Evolutionary conservation across 2,329 filamentous ascomycete genomes (phyloP).

Genomic region (Fusarium acutatum): DNA sequence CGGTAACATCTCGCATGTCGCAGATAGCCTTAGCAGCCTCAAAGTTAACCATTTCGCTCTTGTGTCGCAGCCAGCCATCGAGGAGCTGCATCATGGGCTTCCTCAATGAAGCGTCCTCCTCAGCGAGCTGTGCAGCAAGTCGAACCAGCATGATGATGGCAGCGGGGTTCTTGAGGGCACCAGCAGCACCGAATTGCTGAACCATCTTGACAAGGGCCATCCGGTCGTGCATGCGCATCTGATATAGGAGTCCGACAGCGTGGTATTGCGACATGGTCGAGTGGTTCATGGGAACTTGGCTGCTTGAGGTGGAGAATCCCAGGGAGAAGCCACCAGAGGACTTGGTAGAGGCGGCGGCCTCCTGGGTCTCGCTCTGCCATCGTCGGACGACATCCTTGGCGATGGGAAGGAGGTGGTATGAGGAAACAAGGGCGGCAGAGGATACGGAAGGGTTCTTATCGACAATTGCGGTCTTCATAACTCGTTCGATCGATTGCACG

Average conservation of each 20-base stretch:
- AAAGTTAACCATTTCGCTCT: conserved; percentile 99
- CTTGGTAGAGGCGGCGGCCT: conserved; percentile 90
- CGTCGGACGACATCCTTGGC: conserved; percentile 93
- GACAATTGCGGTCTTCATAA: conserved; percentile 99
- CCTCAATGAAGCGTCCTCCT: conserved; percentile 87
- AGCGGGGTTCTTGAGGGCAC: conserved; percentile 93
- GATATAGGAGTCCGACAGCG: conserved; percentile 94
- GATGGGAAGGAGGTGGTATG: conserved; percentile 96
- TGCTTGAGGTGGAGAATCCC: conserved; percentile 84
- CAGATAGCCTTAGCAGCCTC: conserved; percentile 98
- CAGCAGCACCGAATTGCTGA: conserved; percentile 94
- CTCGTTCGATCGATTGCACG: conserved; percentile 95
- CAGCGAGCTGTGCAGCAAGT: conserved; percentile 90
- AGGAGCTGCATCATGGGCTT: conserved; percentile 98
- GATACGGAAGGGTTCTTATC: conserved; percentile 98
- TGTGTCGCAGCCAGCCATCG: conserved; percentile 95
- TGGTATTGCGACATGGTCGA: conserved; percentile 99
- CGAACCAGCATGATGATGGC: conserved; percentile 92
- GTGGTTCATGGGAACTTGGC: conserved; percentile 82
- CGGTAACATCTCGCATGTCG: conserved; percentile 91
- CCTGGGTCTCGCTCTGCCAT: conserved; percentile 99
- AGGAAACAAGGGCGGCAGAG: conserved; percentile 93
- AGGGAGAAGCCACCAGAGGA: conserved; percentile 90
- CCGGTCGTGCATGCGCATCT: conserved; percentile 96
- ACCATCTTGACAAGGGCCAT: conserved; percentile 99